Evolutionary conservation across 2,329 filamentous ascomycete species (phyloP).

Genomic region (Laburnicola sp.): DNA sequence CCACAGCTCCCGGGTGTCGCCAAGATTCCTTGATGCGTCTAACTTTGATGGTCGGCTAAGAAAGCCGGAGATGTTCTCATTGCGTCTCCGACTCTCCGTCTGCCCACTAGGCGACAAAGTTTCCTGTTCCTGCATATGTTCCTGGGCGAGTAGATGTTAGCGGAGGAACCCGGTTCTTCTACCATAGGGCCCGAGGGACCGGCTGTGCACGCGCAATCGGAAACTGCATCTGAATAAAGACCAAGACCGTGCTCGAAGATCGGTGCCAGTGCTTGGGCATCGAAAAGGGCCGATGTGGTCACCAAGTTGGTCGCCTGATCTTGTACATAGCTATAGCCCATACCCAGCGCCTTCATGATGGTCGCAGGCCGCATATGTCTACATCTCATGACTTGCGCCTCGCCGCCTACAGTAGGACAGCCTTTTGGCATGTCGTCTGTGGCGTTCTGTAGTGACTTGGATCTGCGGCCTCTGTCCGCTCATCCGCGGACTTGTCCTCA

Average conservation of each 20-base stretch:
- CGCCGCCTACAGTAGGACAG: too few species aligned
- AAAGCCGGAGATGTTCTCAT: too few species aligned
- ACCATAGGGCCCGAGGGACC: background rate
- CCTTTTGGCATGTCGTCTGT: background rate
- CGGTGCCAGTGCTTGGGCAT: background rate
- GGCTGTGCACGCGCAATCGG: conserved; percentile 1
- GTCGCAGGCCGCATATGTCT: too few species aligned
- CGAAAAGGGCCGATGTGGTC: background rate
- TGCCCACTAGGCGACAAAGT: too few species aligned
- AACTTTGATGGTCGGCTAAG: too few species aligned
- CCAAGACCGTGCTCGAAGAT: background rate
- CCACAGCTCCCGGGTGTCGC: too few species aligned
- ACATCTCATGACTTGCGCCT: too few species aligned
- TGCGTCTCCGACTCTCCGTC: too few species aligned
- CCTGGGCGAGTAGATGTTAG: conserved; percentile 1
- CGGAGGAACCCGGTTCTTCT: background rate
- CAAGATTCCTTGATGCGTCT: too few species aligned
- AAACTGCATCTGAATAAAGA: background rate
- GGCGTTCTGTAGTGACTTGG: conserved; percentile 5
- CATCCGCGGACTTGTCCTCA: background rate
- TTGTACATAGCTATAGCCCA: background rate
- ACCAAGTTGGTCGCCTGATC: background rate
- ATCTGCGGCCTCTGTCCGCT: conserved; percentile 1
- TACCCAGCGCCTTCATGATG: too few species aligned
- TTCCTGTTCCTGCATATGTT: too few species aligned